phyloP scores from a whole-genome alignment of 192 early-diverging fungal species.

The Coemansia sp. region DNA sequence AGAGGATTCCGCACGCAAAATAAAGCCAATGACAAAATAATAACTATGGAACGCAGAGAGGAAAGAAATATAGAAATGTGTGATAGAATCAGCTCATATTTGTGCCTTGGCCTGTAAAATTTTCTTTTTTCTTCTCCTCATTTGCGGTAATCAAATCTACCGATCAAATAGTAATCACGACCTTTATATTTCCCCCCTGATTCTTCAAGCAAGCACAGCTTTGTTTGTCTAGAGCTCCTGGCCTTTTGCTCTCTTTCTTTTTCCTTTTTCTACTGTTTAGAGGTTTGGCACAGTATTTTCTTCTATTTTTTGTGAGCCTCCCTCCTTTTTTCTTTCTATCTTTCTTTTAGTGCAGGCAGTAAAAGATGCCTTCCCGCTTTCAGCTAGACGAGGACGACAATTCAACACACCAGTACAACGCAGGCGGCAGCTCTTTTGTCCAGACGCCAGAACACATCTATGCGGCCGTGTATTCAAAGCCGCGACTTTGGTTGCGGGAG shows the following conservation, averaged over 20 bases:
- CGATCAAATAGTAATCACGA: background rate
- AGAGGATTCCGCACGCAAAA: background rate
- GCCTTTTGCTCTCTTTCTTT: background rate
- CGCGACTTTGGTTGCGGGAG: conserved; percentile 24
- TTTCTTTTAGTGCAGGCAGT: conserved; percentile 9
- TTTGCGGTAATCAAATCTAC: background rate
- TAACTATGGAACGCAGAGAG: no score
- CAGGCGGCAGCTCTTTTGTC: conserved; percentile 12
- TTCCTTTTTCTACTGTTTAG: no score
- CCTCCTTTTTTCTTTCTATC: conserved; percentile 7
- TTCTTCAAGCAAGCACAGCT: no score
- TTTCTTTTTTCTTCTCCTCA: background rate
- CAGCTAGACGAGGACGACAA: conserved; percentile 54
- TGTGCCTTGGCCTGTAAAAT: background rate
- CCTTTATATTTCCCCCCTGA: no score
- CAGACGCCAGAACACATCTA: conserved; percentile 41
- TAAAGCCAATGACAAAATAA: no score
- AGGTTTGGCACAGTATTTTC: background rate
- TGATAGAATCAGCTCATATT: background rate
- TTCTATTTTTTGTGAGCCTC: conserved; percentile 1
- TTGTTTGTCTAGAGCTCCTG: no score
- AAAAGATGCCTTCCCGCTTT: conserved; percentile 34
- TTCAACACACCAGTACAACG: background rate
- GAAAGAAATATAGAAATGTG: no score
- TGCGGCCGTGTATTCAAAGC: conserved; percentile 40